Percentiles rank a stretch among this genome's conserved stretches.
Evolutionary conservation across 345 rosid species (phyloP).

Genomic region (Camelina neglecta): DNA sequence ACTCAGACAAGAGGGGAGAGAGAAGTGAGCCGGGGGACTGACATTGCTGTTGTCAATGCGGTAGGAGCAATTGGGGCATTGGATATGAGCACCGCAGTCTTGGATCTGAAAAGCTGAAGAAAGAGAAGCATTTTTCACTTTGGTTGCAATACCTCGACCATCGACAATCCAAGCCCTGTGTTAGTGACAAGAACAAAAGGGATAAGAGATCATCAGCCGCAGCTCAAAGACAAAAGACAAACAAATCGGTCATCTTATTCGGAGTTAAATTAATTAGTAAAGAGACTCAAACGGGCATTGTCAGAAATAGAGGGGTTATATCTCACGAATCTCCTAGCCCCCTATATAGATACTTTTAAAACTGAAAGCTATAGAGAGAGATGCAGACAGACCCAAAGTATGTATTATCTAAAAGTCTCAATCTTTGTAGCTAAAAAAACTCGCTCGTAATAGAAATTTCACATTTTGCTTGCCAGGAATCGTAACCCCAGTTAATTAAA

Average conservation of each 20-base stretch:
- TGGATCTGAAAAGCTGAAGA: slow-evolving; percentile 57
- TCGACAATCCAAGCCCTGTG: slow-evolving; percentile 87
- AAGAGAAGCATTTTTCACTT: slow-evolving; percentile 64
- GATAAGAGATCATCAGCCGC: neutral
- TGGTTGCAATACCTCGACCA: slow-evolving; percentile 68
- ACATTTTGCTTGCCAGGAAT: slow-evolving; percentile 31
- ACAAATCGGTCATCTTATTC: neutral
- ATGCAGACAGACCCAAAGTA: no score
- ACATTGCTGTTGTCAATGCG: slow-evolving; percentile 83
- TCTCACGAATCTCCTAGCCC: no score
- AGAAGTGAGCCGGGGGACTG: slow-evolving; percentile 29
- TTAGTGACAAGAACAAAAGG: neutral
- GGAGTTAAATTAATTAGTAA: neutral
- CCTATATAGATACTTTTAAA: no score
- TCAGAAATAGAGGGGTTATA: no score
- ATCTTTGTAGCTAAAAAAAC: slow-evolving; percentile 7
- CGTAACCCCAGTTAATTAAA: neutral
- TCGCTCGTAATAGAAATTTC: neutral
- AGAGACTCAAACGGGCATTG: neutral
- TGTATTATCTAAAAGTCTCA: neutral
- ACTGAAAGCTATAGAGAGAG: no score
- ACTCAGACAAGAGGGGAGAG: slow-evolving; percentile 12
- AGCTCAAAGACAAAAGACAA: neutral
- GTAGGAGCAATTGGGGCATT: slow-evolving; percentile 79
- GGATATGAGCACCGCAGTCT: slow-evolving; percentile 68